Percentiles rank a stretch among this genome's conserved stretches.
These are phyloP conservation scores for Escallonia rubra DNA, from an alignment of 129 eudicot genomes.

Conservation along the genomic window DNA sequence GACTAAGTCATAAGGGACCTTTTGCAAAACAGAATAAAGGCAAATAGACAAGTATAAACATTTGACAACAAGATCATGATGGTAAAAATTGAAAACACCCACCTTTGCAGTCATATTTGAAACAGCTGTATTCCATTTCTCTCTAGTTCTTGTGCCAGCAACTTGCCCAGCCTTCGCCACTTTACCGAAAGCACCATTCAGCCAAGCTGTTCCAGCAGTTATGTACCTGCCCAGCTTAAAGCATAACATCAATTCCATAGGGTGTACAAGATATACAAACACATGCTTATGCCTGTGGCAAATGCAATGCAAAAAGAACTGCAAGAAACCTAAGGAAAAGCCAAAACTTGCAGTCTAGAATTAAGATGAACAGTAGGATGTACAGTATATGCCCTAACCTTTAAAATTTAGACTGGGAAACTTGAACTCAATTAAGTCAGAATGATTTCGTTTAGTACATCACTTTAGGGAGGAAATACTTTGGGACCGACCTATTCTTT, in stretches of 20 bases:
- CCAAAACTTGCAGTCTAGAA: not conserved
- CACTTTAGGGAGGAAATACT: no score
- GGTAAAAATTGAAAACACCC: not conserved
- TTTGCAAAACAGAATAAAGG: not conserved
- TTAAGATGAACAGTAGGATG: no score
- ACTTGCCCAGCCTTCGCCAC: slow-evolving; percentile 96
- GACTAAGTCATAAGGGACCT: no score
- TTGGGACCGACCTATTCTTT: no score
- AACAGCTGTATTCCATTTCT: slow-evolving; percentile 72
- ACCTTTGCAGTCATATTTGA: slow-evolving; percentile 95
- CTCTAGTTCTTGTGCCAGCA: slow-evolving; percentile 90
- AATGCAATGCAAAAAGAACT: not conserved
- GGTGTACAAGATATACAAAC: not conserved
- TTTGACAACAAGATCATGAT: no score
- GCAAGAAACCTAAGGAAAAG: not conserved
- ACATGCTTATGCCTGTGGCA: not conserved
- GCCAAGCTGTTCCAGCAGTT: slow-evolving; percentile 94
- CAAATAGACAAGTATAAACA: not conserved
- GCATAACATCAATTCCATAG: not conserved
- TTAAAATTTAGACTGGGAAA: no score
- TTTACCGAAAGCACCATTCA: slow-evolving; percentile 88
- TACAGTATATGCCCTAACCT: not conserved
- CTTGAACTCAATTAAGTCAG: not conserved
- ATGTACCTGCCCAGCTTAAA: slow-evolving; percentile 60
- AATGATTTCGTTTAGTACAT: not conserved